Base-by-base conservation (phyloP, 176 grass and related monocot genomes). In the Avena eriantha region DNA sequence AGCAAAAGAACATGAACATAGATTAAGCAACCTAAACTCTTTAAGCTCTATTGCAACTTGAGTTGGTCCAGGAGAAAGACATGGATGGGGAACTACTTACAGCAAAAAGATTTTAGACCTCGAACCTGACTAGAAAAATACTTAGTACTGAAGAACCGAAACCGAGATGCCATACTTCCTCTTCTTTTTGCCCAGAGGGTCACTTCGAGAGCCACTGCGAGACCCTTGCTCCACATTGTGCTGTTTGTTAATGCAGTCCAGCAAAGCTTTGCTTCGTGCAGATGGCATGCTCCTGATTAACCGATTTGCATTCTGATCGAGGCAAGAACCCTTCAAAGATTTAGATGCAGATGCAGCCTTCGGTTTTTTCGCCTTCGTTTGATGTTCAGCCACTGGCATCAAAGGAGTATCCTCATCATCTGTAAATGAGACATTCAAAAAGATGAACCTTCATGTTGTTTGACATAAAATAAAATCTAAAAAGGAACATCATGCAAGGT, bases 371-470 rank as follows among this genome's bases (percentile, higher is more conserved):
- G 0, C 31, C 69, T 90, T 85, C 0, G 64, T 5, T 84, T 54
- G 34, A 51, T 57, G 61, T 66, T 88, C 80, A 76, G 46, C 29
- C 39, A 57, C 26, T 22, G 85, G 82, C 75, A 92, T 21, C 67
- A 88, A 86, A 88, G 75, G 54, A 82, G 72, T 87, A 1, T 92
- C 73, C 48, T 90, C 85, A 0, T 93, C 94, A 82, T 87, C 91
- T 93, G 82, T 69, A 87, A 80, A 82, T 73, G 3, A 81, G 70
- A 85, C 76, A 75, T 41, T 10, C 51, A 61, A 53, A 82, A 82
- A 82, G n/a, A 15, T 60, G 26, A 80, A 69, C 55, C 18, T 79
- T 55, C 12, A 65, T 23, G 33, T 51, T 65, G 76, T 65, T 13
- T 11, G 33, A 82, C 69, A 51, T 35, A 35, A 60, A 23, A 22